Percentiles rank a stretch among this genome's conserved stretches.
Conservation (phyloP, 805 yeast species). For the Candida tammaniensis region DNA sequence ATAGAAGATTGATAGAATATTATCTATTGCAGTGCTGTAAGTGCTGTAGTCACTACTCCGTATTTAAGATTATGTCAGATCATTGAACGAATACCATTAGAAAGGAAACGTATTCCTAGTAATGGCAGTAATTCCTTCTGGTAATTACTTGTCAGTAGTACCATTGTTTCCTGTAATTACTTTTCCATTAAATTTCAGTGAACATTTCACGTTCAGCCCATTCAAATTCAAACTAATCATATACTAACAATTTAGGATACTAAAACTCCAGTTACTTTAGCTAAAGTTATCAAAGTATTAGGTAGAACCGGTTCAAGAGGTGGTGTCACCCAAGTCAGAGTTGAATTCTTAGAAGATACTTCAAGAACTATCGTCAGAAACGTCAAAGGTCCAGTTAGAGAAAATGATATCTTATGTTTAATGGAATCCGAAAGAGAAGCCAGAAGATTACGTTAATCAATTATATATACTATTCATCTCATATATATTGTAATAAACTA, state of each 20-base stretch:
- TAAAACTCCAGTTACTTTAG: conserved; percentile 95
- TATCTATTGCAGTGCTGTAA: too few species aligned
- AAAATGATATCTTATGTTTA: conserved; percentile 92
- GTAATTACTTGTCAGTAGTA: too few species aligned
- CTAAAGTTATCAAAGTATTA: conserved; percentile 98
- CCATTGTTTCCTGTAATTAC: too few species aligned
- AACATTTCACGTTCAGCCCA: background rate
- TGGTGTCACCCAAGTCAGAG: conserved; percentile 64
- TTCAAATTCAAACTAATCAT: background rate
- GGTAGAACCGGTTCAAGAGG: conserved; percentile 99
- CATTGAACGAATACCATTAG: too few species aligned
- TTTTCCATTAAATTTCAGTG: background rate
- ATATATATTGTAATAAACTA: conserved; percentile 5
- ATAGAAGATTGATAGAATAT: too few species aligned
- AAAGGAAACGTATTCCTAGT: too few species aligned
- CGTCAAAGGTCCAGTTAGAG: conserved; percentile 52
- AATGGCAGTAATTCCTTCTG: too few species aligned
- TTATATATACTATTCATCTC: too few species aligned
- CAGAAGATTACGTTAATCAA: conserved; percentile 87
- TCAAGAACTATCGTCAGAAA: conserved; percentile 50
- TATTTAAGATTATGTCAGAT: too few species aligned
- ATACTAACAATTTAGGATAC: conserved; percentile 20
- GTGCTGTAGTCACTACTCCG: too few species aligned
- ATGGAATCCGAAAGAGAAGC: conserved; percentile 99
- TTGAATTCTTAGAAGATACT: conserved; percentile 46